A percentile compares a stretch with the other conserved stretches of the same genome.
These are phyloP conservation scores for Erythrobasidium yunnanense DNA, from an alignment of 768 basidiomycete genomes.

Conservation along the genomic window DNA sequence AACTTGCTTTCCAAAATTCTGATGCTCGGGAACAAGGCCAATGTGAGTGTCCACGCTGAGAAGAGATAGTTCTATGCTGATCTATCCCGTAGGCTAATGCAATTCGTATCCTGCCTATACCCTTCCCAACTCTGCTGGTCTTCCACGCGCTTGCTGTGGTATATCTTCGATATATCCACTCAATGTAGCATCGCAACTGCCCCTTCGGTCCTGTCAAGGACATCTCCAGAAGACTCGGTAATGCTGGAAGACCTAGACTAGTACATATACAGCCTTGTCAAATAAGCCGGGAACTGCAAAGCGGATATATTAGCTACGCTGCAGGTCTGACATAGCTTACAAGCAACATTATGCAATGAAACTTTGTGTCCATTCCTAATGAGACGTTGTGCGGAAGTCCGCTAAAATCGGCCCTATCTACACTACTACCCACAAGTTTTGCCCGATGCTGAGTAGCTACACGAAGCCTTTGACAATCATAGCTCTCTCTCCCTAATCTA, in stretches of 20 bases:
- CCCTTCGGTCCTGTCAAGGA: not conserved
- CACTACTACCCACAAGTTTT: not conserved
- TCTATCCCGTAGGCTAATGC: too few relatives aligned
- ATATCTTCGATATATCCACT: too few relatives aligned
- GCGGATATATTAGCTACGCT: constrained; percentile 1
- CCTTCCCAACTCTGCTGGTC: too few relatives aligned
- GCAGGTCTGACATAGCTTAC: constrained; percentile 26
- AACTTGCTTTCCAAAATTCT: too few relatives aligned
- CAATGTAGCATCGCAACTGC: constrained; percentile 18
- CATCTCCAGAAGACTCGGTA: constrained; percentile 4
- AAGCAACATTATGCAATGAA: not conserved
- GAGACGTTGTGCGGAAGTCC: too few relatives aligned
- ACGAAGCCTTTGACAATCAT: not conserved
- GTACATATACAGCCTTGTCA: constrained; percentile 18
- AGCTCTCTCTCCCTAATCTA: not conserved
- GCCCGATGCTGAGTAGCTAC: not conserved
- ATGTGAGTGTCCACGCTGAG: too few relatives aligned
- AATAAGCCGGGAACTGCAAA: constrained; percentile 25
- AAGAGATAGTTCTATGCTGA: too few relatives aligned
- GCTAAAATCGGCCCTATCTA: not conserved
- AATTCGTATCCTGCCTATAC: too few relatives aligned
- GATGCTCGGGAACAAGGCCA: too few relatives aligned
- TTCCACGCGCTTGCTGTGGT: too few relatives aligned
- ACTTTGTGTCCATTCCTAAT: not conserved
- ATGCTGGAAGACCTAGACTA: constrained; percentile 12